A percentile compares a stretch with the other conserved stretches of the same genome.
Evolutionary conservation across 441 rosid genomes (phyloP).

Genomic region (Flueggea neowawraea): DNA sequence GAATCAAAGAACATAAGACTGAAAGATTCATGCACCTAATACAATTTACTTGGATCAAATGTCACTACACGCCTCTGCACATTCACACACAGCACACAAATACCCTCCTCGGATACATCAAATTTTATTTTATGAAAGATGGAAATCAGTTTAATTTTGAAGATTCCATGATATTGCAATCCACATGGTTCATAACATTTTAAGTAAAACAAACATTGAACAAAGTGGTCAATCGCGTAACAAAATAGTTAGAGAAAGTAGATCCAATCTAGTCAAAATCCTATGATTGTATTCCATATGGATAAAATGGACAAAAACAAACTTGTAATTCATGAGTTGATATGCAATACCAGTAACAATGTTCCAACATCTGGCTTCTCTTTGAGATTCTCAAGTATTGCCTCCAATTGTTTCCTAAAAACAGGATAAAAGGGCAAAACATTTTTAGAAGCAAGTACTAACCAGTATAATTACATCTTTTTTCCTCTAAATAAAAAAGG

Average conservation of each 20-base stretch:
- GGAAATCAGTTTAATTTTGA: background rate
- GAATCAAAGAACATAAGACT: background rate
- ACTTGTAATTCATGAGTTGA: background rate
- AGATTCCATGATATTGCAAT: background rate
- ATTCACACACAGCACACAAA: background rate
- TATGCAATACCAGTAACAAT: constrained; percentile 65
- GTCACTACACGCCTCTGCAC: too few relatives aligned
- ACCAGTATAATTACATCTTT: background rate
- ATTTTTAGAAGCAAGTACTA: background rate
- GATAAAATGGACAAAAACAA: background rate
- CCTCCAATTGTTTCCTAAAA: constrained; percentile 93
- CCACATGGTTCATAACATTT: background rate
- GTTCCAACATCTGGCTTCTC: constrained; percentile 97
- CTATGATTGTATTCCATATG: background rate
- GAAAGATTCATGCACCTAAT: too few relatives aligned
- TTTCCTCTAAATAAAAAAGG: too few relatives aligned
- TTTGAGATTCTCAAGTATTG: constrained; percentile 74
- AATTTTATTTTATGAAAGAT: background rate
- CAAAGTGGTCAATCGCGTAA: too few relatives aligned
- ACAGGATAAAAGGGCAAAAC: constrained; percentile 6
- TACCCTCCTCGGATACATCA: background rate
- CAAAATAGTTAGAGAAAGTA: background rate
- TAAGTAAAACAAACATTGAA: too few relatives aligned
- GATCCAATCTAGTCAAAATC: background rate
- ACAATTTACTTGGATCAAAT: too few relatives aligned